Evolutionary conservation across 306 rosid genomes (phyloP), one percentile per base, ranked within the genome.

Genomic region (Vigna reflexopilosa): DNA sequence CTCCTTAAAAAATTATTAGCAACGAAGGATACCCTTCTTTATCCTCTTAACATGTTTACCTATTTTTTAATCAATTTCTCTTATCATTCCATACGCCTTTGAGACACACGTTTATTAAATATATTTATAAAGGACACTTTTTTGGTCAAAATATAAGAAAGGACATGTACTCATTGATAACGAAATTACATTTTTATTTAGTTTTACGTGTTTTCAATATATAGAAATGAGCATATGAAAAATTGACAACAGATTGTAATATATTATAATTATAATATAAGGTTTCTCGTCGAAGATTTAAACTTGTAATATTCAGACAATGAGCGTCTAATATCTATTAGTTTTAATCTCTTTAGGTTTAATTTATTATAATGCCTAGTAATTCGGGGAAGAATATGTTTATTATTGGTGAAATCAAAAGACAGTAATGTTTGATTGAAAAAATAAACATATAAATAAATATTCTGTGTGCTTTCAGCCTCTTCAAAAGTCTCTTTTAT

Each of bases 401-500:
- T 56, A 56, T 56, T 56, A 32, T 36, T 36, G 42, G 8, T 7
- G 42, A 6, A 36, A 32, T 22, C 7, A 56, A 56, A 55, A 45
- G 50, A 0, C 5, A 12, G 1, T 11, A 2, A 44, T 44, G 49
- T 11, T 45, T 45, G 15, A 3, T 12, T 45, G 15, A 45, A 12
- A 42, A 9, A 42, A 8, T 16, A 51, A 2, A 52, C 11, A 52
- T 50, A 36, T 22, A 58, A 58, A 13, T 16, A 28, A 26, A 26
- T 59, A 14, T 59, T 59, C 20, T 1, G 4, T 15, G 15, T 62
- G 22, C 24, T 62, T 62, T 62, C 14, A 62, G 22, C 34, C 68
- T 7, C 45, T 62, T 62, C 68, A 62, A 32, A 62, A 62, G 45
- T 34, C 47, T 62, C 12, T 62, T 34, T 16, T 62, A 32, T 62